Evolutionary conservation across 495 filamentous ascomycete genomes (phyloP).

Genomic region (Tuber aestivum): DNA sequence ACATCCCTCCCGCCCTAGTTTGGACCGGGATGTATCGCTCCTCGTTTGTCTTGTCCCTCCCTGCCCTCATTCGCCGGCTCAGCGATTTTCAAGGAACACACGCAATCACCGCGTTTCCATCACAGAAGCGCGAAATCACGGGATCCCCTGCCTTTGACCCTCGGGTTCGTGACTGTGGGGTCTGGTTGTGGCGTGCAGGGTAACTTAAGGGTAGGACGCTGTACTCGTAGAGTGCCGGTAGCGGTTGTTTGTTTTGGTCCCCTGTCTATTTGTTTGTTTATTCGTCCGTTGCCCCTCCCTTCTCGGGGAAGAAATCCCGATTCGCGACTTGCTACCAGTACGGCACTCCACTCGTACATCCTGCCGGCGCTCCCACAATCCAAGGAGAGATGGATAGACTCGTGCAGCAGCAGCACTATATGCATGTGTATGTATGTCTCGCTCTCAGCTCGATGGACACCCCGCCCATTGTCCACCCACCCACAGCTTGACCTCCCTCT

Average conservation of each 20-base stretch:
- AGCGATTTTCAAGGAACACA: background rate
- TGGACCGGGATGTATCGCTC: background rate
- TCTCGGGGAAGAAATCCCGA: too few relatives aligned
- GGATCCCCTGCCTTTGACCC: background rate
- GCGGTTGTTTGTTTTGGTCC: background rate
- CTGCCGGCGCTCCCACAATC: background rate
- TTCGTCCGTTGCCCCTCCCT: too few relatives aligned
- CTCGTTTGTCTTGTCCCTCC: background rate
- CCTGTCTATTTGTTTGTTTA: background rate
- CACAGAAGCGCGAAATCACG: background rate
- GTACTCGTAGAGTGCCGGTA: too few relatives aligned
- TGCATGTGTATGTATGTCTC: background rate
- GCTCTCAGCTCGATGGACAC: background rate
- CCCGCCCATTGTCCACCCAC: background rate
- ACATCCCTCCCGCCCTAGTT: background rate
- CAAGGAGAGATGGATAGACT: background rate
- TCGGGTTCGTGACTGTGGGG: conserved; percentile 2
- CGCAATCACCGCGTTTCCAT: background rate
- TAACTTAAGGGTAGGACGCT: too few relatives aligned
- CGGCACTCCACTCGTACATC: too few relatives aligned
- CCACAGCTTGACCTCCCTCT: background rate
- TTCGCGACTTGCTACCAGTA: too few relatives aligned
- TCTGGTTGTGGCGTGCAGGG: too few relatives aligned
- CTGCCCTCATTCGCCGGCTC: background rate
- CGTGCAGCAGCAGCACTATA: too few relatives aligned